phyloP scores from a whole-genome alignment of 73 alveolate genomes.

The Tetrahymena borealis region DNA sequence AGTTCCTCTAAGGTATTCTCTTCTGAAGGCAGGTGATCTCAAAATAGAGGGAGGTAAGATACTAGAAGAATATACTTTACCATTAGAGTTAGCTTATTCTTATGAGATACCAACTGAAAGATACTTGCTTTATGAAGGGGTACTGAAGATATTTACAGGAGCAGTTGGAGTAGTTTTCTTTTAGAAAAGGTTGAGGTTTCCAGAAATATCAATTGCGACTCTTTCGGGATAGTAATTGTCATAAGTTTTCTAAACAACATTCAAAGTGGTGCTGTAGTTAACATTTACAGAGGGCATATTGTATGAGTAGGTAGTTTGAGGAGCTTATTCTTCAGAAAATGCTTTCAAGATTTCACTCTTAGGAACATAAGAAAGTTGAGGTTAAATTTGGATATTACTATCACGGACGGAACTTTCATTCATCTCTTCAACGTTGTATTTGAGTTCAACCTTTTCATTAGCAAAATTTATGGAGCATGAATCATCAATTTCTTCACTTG shows the following conservation, averaged over 20 bases:
- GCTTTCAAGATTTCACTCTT: not conserved
- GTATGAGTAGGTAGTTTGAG: not conserved
- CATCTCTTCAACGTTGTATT: not conserved
- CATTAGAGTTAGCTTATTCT: not conserved
- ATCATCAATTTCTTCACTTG: not conserved
- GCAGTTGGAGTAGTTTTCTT: not conserved
- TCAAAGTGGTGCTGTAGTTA: not conserved
- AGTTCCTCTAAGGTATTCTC: not conserved
- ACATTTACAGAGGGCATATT: not conserved
- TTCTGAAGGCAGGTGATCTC: not conserved
- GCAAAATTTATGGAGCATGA: not conserved
- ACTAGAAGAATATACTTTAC: not conserved
- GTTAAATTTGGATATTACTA: not conserved
- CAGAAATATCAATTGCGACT: not conserved
- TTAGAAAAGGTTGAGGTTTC: not conserved
- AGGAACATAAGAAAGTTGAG: not conserved
- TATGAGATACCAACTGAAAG: not conserved
- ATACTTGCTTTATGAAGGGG: not conserved
- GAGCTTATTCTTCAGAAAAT: not conserved
- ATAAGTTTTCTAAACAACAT: not conserved
- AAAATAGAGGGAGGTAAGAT: not conserved
- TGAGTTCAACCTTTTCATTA: not conserved
- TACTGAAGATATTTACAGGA: not conserved
- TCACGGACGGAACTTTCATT: not conserved
- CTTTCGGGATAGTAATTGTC: not conserved